Base-by-base conservation (phyloP, 495 filamentous ascomycete species). In the Lichenothelia convexa region DNA sequence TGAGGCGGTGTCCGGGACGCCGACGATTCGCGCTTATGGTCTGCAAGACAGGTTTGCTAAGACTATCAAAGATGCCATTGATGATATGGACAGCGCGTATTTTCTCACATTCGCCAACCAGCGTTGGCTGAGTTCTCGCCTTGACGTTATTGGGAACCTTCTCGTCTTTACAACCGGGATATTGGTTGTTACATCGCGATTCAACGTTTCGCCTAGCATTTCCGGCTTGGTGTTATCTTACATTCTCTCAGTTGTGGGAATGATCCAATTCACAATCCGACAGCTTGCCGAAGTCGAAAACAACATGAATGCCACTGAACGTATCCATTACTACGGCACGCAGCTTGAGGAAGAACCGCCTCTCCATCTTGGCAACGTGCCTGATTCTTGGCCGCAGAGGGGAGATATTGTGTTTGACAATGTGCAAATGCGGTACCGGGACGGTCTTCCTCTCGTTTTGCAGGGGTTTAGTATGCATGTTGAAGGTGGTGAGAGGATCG, bases 201-300 rank as follows among this genome's bases (percentile, higher is more conserved):
- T 94, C 58, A 68, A 68, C 33, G 80, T 94, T 30, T 56, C 69
- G 21, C 89, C 87, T 7, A 83, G 78, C 35, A 91, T 84, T 38
- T 76, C 69, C 35, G 87, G 89, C 15, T 58, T 95, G 20, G 84
- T 95, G 0, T 64, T 95, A 7, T 86, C 80, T 8, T 94, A 93
- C 51, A 92, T 95, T 44, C 66, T 95, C 2, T 69, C 76, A 21
- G 91, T 94, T 42, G 84, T 91, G n/a, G 80, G 89, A 57, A 84
- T 93, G 79, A 71, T 94, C 32, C 85, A 93, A 51, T 93, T 92
- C 57, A 85, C 84, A 2, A 80, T 95, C 15, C 72, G 87, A 24
- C 89, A 95, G 57, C 68, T 94, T 23, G 86, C 89, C 22, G 89
- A 95, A 53, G 81, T 94, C 16, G 89, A 97, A 54, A 94, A 93